Evolutionary conservation across 345 rosid genomes (phyloP).

Genomic region (Kandelia obovata): DNA sequence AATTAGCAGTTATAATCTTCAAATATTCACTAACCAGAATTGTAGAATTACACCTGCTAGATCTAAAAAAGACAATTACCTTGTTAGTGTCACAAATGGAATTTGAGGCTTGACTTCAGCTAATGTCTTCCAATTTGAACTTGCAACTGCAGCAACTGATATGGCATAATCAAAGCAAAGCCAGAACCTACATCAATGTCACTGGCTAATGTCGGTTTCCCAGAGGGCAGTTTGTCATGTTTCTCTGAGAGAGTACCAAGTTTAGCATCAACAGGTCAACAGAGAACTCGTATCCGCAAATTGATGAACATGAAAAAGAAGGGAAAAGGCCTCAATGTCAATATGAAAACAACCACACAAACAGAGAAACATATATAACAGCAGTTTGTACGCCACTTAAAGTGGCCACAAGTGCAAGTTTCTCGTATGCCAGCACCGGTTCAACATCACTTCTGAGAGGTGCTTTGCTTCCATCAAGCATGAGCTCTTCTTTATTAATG

Average conservation of each 20-base stretch:
- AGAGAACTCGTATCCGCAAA: slow-evolving; percentile 73
- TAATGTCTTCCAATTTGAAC: slow-evolving; percentile 84
- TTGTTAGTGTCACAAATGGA: slow-evolving; percentile 90
- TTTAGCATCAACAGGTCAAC: slow-evolving; percentile 74
- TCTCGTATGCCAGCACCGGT: slow-evolving; percentile 71
- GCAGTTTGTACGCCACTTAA: slow-evolving; percentile 50
- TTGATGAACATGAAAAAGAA: background rate
- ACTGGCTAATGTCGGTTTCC: slow-evolving; percentile 77
- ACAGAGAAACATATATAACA: background rate
- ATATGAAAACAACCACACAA: no score
- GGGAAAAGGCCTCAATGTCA: background rate
- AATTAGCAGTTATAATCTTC: background rate
- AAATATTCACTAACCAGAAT: background rate
- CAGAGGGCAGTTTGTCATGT: slow-evolving; percentile 86
- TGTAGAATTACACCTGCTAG: background rate
- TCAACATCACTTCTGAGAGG: slow-evolving; percentile 76
- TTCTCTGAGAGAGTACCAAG: slow-evolving; percentile 54
- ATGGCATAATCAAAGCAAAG: background rate
- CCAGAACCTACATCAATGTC: slow-evolving; percentile 63
- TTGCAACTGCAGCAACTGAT: slow-evolving; percentile 60
- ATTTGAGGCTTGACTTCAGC: slow-evolving; percentile 79
- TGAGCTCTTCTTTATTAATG: slow-evolving; percentile 61
- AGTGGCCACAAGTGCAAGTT: slow-evolving; percentile 64
- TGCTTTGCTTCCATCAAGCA: slow-evolving; percentile 95
- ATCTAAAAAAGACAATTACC: slow-evolving; percentile 36